Evolutionary conservation across 306 rosid genomes (phyloP).

Genomic region (Parietaria judaica): DNA sequence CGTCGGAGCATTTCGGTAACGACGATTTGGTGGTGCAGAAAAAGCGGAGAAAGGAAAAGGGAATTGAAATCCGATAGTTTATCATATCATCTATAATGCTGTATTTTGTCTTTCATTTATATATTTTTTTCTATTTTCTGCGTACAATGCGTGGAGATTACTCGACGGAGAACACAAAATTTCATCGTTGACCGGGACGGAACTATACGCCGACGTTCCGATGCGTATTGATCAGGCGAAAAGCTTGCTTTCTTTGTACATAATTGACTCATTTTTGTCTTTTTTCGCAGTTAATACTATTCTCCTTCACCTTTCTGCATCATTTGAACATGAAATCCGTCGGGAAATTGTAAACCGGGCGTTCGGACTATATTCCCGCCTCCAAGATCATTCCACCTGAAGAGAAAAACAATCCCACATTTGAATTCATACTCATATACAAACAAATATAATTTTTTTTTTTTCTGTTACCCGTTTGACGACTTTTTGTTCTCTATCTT

Average conservation of each 20-base stretch:
- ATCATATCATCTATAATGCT: too few species aligned
- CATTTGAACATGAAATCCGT: conserved; percentile 61
- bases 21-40: conserved; percentile 23
- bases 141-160: conserved; percentile 3
- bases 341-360: conserved; percentile 75
- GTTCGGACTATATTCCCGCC: conserved; percentile 74
- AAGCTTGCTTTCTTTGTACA: conserved; percentile 21
- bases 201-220: conserved; percentile 13
- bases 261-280: conserved; percentile 7
- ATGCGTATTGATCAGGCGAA: conserved; percentile 12
- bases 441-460: neutral
- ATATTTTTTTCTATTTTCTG: neutral
- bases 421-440: conserved; percentile 4
- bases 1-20: conserved; percentile 29
- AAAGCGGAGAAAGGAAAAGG: conserved; percentile 27
- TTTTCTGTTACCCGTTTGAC: neutral
- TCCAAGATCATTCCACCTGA: conserved; percentile 44
- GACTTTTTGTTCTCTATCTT: neutral
- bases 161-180: conserved; percentile 10
- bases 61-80: conserved; percentile 19
- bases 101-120: neutral
- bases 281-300: conserved; percentile 10
- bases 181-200: conserved; percentile 11
- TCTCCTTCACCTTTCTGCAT: conserved; percentile 33
- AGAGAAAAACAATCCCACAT: conserved; percentile 7